Evolutionary conservation across 768 basidiomycete genomes (phyloP).

Genomic region (Mycena latifolia): DNA sequence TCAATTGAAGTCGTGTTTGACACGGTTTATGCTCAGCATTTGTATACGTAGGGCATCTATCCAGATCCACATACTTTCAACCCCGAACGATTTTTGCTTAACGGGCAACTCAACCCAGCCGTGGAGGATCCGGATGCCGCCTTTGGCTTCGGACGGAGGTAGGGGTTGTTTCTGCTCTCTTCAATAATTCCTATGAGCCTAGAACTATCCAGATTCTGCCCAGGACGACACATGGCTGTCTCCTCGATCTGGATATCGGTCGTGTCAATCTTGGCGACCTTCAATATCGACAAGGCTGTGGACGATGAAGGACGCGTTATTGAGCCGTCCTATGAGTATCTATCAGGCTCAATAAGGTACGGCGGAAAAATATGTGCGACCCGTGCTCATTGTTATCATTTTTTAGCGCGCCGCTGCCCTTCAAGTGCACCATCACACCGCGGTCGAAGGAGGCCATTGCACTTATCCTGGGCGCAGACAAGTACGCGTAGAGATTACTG

Average conservation of each 20-base stretch:
- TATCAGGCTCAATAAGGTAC: neutral
- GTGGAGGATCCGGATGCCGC: neutral
- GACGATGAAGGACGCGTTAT: constrained; percentile 41
- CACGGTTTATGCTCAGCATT: too few species aligned
- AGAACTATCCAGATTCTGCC: constrained; percentile 40
- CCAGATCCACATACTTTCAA: constrained; percentile 49
- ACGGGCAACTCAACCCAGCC: constrained; percentile 1
- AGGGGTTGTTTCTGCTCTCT: too few species aligned
- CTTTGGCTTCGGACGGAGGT: constrained; percentile 17
- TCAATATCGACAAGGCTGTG: constrained; percentile 42
- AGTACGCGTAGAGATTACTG: too few species aligned
- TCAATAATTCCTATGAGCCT: neutral
- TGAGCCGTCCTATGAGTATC: constrained; percentile 47
- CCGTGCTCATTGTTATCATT: too few species aligned
- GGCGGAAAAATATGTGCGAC: neutral
- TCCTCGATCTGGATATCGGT: constrained; percentile 44
- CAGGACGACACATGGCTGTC: constrained; percentile 46
- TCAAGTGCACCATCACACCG: constrained; percentile 45
- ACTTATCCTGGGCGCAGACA: too few species aligned
- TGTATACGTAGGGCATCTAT: constrained; percentile 38
- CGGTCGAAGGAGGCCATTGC: constrained; percentile 38
- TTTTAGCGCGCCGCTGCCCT: constrained; percentile 39
- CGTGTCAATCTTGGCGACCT: constrained; percentile 47
- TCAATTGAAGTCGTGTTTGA: too few species aligned
- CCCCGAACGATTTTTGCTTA: constrained; percentile 51